Percentiles rank a stretch among this genome's conserved stretches.
Evolutionary conservation across 805 yeast genomes (phyloP).

Genomic region (Monosporozyma unispora): DNA sequence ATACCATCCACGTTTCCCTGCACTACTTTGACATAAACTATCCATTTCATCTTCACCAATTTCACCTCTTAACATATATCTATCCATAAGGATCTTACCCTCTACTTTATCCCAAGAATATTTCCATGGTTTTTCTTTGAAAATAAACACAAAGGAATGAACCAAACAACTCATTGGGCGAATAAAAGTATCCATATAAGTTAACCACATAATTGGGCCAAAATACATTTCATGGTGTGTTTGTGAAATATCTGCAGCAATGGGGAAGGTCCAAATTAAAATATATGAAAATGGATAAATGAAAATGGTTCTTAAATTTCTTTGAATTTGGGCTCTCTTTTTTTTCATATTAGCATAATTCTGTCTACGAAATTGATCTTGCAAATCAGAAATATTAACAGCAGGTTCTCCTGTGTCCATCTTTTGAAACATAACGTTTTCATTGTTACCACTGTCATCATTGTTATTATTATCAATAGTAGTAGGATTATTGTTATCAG

Average conservation of each 20-base stretch:
- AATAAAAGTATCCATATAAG: conserved; percentile 60
- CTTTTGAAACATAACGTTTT: background rate
- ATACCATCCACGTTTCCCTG: conserved; percentile 28
- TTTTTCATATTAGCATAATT: conserved; percentile 52
- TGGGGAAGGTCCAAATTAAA: conserved; percentile 74
- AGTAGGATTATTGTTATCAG: background rate
- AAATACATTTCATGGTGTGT: conserved; percentile 38
- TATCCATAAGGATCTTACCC: conserved; percentile 14
- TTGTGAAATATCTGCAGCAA: conserved; percentile 54
- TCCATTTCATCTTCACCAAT: conserved; percentile 20
- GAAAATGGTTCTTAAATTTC: conserved; percentile 72
- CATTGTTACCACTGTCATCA: background rate
- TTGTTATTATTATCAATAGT: background rate
- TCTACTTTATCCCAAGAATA: conserved; percentile 31
- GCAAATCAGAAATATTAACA: conserved; percentile 12
- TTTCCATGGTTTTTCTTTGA: conserved; percentile 75
- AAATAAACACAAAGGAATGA: conserved; percentile 65
- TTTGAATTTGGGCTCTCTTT: conserved; percentile 57
- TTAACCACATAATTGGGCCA: conserved; percentile 54
- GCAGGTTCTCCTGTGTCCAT: background rate
- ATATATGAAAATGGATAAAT: conserved; percentile 79
- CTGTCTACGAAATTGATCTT: conserved; percentile 44
- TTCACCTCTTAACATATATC: conserved; percentile 19
- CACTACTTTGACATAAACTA: conserved; percentile 15
- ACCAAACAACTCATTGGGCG: conserved; percentile 76